Evolutionary conservation across 192 early-diverging fungal species (phyloP), one percentile per base, ranked within the genome.

Genomic region (Mortierella claussenii): DNA sequence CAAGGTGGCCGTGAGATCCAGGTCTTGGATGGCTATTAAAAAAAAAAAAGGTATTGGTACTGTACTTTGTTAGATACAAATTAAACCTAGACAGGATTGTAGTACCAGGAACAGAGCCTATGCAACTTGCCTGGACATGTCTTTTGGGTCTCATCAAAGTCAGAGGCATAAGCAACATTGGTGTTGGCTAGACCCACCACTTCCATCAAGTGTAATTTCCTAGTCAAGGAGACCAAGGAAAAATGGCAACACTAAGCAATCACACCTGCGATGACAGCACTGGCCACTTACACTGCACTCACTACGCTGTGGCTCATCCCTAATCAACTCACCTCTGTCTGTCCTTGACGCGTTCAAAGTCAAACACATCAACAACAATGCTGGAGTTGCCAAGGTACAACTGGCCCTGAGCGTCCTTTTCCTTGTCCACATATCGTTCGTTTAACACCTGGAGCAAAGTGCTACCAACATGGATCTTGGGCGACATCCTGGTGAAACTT

Each of bases 1-100:
- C 21, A 89, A 34, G 26, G 87, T 87, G n/a, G 75, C 62, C 15
- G 87, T 86, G 10, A 89, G 60, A 75, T 89, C 85, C 36, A 87
- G 34, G 47, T 86, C 85, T 8, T 78, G 56, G n/a, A 88, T 86
- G 18, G 61, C 82, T 86, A 49, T 21, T 13, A 48, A 13, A 21
- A 48, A 48, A 48, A 23, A 7, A 48, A n/a, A 48, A 23, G 21
- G n/a, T n/a, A 48, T 48, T 23, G 10, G 17, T 42, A 17, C 17
- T 42, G 40, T 42, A 42, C 17, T 42, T 42, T 42, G 10, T 53
- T 28, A 13, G 51, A 13, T 12, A 6, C 10, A 3, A 13, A 24
- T 20, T 13, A 5, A 49, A n/a, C n/a, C n/a, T n/a, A n/a, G n/a
- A n/a, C n/a, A n/a, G n/a, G n/a, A n/a, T n/a, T n/a, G n/a, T 40